Base-by-base conservation (phyloP, 768 basidiomycete species). In the Phylloporus sp. region DNA sequence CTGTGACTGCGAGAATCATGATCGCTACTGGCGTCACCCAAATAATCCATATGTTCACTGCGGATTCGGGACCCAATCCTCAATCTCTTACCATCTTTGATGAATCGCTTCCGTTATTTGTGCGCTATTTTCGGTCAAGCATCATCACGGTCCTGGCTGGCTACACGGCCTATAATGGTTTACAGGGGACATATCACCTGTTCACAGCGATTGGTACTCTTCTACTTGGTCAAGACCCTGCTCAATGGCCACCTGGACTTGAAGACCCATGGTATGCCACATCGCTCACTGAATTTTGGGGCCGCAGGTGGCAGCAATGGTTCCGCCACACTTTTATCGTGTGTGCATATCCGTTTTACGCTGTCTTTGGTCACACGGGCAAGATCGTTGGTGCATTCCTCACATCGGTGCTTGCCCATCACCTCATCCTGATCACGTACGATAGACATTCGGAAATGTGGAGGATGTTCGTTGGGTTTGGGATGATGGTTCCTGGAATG, bases 1-100 rank as follows among this genome's bases (percentile, higher is more conserved):
- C 43, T 15, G 43, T 5, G 29, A 4, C 31, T 22, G 20, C 15
- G 29, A 5, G 35, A 76, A 27, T 27, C 53, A 44, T 15, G 43
- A 18, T 20, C 16, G 20, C 12, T 44, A 12, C 22, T 72, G 7
- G 28, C 23, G 29, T 26, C 29, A 27, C n/a, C 4, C 27, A 27
- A 18, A n/a, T n/a, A 12, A 8, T 29, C 27, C 12, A 29, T 27
- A 22, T 22, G 9, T 39, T 39, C 9, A 39, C 38, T 34, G 5
- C 15, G 32, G 32, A 15, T 20, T 24, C 13, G 9, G 10, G 52
- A 2, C 43, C 52, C 9, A 15, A 32, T 12, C 6, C 39, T 13
- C 39, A 16, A 2, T 11, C 23, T 13, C 20, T 40, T 15, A 27
- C 39, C 23, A 40, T 40, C 7, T 40, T 40, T 24, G 39, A 40